Evolutionary conservation across 73 alveolate genomes (phyloP), one percentile per base, ranked within the genome.

Genomic region (Paramecium tetraurelia): DNA sequence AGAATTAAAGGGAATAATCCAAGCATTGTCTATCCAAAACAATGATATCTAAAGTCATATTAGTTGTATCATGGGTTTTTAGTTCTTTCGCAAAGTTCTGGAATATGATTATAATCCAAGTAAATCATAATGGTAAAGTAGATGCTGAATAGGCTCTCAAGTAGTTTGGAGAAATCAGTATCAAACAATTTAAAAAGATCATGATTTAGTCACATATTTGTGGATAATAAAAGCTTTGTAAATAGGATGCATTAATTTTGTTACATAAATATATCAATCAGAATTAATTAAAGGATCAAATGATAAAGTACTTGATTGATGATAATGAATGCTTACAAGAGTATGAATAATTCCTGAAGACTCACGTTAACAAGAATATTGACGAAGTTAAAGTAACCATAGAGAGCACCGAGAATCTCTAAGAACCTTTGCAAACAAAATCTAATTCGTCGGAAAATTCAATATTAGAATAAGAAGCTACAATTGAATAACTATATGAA

Each of bases 101-200:
- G 90, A 80, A 44, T 80, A 31, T 22, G 90, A 80, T 48, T 80
- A 80, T 43, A 80, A 80, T 80, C 90, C 90, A 41, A 38, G 90
- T 80, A 80, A 2, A n/a, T 29, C 9, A 4, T 4, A 3, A 12
- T 29, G 14, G 3, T 72, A 6, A 35, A 53, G 33, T 72, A 72
- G 86, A 38, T 72, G 86, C 86, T 20, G 86, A 72, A 72, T 29
- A 35, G 5, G 86, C 86, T 4, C 16, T 35, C 5, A 72, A 14
- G 16, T 33, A 29, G 14, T 72, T 72, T 72, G 53, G 59, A 11
- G 86, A 72, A 72, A 36, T 72, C 1, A 72, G 40, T 2, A 36
- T 72, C 11, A 72, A 72, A 72, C 12, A 72, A 72, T 36, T 72
- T 72, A 72, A 29, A 33, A 35, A 35, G 40, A 10, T 72, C 1